Evolutionary conservation across 306 rosid genomes (phyloP).

Genomic region (Quercus ilex): DNA sequence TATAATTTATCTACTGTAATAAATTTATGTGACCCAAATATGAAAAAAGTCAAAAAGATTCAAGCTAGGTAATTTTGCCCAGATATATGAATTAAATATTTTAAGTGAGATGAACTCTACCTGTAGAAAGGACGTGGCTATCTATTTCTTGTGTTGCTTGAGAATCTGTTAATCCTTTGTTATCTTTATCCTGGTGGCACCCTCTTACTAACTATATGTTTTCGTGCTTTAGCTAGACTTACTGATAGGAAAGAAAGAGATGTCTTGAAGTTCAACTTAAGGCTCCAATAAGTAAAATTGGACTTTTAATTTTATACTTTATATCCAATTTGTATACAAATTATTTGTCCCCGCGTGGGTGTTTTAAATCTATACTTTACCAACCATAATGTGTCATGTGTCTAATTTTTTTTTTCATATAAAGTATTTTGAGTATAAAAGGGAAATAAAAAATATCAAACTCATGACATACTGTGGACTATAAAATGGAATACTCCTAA

Average conservation of each 20-base stretch:
- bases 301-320: neutral
- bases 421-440: no score
- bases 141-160: neutral
- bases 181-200: neutral
- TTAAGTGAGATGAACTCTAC: neutral
- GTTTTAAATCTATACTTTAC: no score
- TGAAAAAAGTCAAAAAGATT: neutral
- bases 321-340: neutral
- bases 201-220: neutral
- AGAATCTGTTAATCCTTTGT: neutral
- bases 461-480: no score
- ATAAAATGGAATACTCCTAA: no score
- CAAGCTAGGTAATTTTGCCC: no score
- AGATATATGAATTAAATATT: no score
- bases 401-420: no score
- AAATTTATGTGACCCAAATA: neutral
- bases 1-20: neutral
- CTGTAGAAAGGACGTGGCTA: neutral
- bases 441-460: no score
- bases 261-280: neutral
- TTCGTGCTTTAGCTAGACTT: neutral
- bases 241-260: neutral
- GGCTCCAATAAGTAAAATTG: no score
- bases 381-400: no score
- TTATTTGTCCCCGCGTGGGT: no score